Conservation (phyloP, 768 basidiomycete species). For the Suillus placidus region DNA sequence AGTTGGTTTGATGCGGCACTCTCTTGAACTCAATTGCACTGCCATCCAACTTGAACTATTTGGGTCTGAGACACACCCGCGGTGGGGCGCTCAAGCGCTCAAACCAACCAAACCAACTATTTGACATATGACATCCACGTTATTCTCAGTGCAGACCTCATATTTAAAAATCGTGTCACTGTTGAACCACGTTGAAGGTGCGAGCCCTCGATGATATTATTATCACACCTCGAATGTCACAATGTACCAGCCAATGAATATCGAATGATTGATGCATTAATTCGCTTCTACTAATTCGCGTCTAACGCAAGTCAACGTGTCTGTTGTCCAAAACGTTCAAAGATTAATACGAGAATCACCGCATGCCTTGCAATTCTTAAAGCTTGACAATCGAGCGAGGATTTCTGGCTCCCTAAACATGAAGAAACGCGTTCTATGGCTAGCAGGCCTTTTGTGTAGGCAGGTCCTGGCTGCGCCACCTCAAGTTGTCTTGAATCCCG, state of each 20-base stretch:
- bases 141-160: not conserved
- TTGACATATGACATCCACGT: too few relatives aligned
- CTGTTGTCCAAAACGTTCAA: not conserved
- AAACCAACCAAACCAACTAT: too few relatives aligned
- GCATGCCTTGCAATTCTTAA: not conserved
- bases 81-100: too few relatives aligned
- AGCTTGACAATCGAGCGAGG: not conserved
- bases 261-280: not conserved
- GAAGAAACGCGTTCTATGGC: constrained; percentile 4
- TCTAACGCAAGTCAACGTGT: not conserved
- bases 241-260: not conserved
- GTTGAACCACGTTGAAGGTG: not conserved
- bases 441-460: constrained; percentile 13
- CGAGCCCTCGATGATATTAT: not conserved
- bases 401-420: not conserved
- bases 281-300: not conserved
- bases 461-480: constrained; percentile 37
- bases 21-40: not conserved
- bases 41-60: too few relatives aligned
- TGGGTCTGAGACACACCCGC: too few relatives aligned
- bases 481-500: constrained; percentile 42
- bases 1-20: too few relatives aligned
- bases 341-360: not conserved
- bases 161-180: not conserved
- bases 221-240: not conserved